phyloP scores from a whole-genome alignment of 257 asterid genomes.

The Rauvolfia tetraphylla region DNA sequence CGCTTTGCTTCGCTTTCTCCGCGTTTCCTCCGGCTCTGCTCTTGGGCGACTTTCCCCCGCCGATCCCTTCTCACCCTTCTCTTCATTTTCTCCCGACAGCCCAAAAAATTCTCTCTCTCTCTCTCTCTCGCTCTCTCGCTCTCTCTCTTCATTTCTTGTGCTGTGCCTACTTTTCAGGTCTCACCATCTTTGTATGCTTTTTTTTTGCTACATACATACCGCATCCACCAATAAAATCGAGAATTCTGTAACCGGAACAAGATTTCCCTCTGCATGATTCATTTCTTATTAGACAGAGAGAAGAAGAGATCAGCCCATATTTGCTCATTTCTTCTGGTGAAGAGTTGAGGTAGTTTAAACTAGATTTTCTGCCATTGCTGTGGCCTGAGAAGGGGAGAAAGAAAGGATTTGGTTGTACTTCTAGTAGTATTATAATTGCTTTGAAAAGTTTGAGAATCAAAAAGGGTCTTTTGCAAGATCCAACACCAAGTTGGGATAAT shows the following conservation, averaged over 20 bases:
- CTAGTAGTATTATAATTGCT: neutral
- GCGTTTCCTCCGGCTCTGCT: constrained; percentile 87
- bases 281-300: constrained; percentile 9
- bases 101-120: too few relatives aligned
- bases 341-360: too few relatives aligned
- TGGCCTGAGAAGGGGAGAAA: neutral
- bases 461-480: constrained; percentile 29
- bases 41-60: constrained; percentile 76
- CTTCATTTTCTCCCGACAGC: too few relatives aligned
- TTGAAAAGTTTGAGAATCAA: constrained; percentile 6
- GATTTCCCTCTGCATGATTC: constrained; percentile 46
- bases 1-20: constrained; percentile 43
- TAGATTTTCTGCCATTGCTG: too few relatives aligned
- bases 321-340: neutral
- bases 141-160: constrained; percentile 40
- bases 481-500: constrained; percentile 19
- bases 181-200: constrained; percentile 79
- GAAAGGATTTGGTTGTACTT: neutral
- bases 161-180: constrained; percentile 27
- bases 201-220: neutral
- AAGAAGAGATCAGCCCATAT: neutral
- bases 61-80: constrained; percentile 29
- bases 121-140: constrained; percentile 2
- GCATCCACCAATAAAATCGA: neutral
- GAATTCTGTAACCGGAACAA: constrained; percentile 17